A percentile compares a stretch with the other conserved stretches of the same genome.
These are phyloP conservation scores for Fonsecaea multimorphosa DNA, from an alignment of 2,329 filamentous ascomycete species.

Conservation along the genomic window DNA sequence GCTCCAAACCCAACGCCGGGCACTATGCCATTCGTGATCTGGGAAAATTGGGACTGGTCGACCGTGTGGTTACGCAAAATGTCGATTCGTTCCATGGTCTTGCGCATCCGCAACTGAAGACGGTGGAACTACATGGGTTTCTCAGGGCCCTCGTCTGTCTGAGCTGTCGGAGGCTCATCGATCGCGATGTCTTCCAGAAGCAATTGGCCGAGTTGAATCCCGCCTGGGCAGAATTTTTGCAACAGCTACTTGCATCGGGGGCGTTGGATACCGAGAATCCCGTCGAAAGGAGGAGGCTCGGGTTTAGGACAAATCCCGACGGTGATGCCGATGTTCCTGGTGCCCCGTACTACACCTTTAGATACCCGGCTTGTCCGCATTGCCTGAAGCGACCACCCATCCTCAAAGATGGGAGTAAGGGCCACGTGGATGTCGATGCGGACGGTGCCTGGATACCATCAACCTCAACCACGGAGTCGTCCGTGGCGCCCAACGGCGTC, in stretches of 20 bases:
- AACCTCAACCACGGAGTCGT: neutral
- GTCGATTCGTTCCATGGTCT: constrained; percentile 90
- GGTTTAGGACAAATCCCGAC: constrained; percentile 86
- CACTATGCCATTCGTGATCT: constrained; percentile 80
- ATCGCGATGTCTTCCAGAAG: constrained; percentile 75
- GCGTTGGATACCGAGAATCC: constrained; percentile 80
- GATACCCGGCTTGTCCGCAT: constrained; percentile 85
- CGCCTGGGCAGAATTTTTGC: constrained; percentile 78
- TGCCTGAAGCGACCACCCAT: constrained; percentile 71
- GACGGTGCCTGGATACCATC: constrained; percentile 76
- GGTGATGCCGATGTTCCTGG: constrained; percentile 90
- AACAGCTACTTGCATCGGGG: constrained; percentile 72
- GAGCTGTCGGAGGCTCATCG: constrained; percentile 74
- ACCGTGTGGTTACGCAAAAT: constrained; percentile 88
- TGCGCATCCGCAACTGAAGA: constrained; percentile 75
- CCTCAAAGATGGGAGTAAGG: constrained; percentile 60
- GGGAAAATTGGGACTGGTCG: constrained; percentile 73
- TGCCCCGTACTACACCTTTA: constrained; percentile 85
- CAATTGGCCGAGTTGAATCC: constrained; percentile 82
- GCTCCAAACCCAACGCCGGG: constrained; percentile 77
- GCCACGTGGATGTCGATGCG: constrained; percentile 70
- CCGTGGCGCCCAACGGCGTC: constrained; percentile 58
- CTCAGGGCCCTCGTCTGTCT: constrained; percentile 81
- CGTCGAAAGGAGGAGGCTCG: constrained; percentile 68
- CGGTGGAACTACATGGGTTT: constrained; percentile 90